Conservation (phyloP, 2,329 filamentous ascomycete species). For the Alternaria panax region DNA sequence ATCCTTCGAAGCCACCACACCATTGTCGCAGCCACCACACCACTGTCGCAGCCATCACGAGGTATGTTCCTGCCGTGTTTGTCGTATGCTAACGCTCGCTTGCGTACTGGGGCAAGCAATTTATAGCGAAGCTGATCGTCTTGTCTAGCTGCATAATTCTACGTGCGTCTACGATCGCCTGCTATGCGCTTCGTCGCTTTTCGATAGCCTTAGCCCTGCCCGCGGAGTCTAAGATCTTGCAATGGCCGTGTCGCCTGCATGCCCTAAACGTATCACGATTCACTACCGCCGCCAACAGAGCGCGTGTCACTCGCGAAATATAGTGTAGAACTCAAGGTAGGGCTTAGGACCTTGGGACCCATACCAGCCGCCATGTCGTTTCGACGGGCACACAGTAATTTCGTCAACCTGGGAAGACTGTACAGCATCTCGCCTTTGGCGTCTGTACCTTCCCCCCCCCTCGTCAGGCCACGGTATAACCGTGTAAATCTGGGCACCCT, state of each 20-base stretch:
- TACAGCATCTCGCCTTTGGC: conserved; percentile 16
- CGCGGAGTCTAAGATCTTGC: conserved; percentile 3
- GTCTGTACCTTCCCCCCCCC: not conserved
- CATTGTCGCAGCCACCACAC: conserved; percentile 18
- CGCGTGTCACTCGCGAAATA: not conserved
- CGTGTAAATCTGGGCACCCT: conserved; percentile 26
- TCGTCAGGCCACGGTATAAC: conserved; percentile 4
- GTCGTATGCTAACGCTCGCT: not conserved
- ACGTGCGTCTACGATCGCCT: not conserved
- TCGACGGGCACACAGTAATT: conserved; percentile 15
- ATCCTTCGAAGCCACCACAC: conserved; percentile 33
- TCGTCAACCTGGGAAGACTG: conserved; percentile 21
- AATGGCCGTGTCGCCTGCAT: conserved; percentile 10
- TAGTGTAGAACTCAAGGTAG: not conserved
- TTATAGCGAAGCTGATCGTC: not conserved
- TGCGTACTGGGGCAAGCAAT: not conserved
- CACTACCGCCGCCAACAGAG: not conserved
- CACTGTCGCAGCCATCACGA: conserved; percentile 15
- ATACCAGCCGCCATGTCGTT: conserved; percentile 7
- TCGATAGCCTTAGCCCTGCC: conserved; percentile 7
- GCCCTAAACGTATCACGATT: not conserved
- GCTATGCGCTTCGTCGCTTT: conserved; percentile 15
- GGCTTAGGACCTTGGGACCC: not conserved
- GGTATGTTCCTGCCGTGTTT: conserved; percentile 13
- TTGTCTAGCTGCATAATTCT: conserved; percentile 2